These are phyloP conservation scores for Pestalotiopsis sp. DNA, from an alignment of 2,329 filamentous ascomycete species.

Conservation along the genomic window DNA sequence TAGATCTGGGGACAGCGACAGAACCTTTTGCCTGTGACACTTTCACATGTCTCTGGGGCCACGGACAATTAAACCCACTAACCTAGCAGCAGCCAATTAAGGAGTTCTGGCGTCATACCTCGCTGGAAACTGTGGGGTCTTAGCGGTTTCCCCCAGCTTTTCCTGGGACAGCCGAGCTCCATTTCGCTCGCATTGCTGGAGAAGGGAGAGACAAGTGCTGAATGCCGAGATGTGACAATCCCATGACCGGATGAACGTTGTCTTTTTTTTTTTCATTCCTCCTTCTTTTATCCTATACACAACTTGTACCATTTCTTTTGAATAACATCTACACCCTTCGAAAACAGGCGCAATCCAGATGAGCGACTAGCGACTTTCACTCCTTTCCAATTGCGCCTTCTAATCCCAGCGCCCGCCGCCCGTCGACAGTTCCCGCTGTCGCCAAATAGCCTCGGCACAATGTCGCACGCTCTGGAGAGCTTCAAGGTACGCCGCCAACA, in stretches of 20 bases:
- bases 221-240: constrained; percentile 10
- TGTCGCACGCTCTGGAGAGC: constrained; percentile 25
- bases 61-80: not conserved
- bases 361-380: constrained; percentile 1
- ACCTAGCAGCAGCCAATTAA: not conserved
- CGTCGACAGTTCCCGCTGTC: constrained; percentile 2
- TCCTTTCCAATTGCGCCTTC: not conserved
- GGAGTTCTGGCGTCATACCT: not conserved
- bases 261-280: not conserved
- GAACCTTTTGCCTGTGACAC: not conserved
- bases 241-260: not conserved
- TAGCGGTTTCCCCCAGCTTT: constrained; percentile 9
- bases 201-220: not conserved
- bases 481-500: constrained; percentile 13
- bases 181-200: not conserved
- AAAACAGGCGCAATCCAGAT: not conserved
- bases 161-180: constrained; percentile 1
- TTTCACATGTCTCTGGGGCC: not conserved
- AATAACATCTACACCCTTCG: not conserved
- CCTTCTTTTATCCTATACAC: not conserved
- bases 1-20: not conserved
- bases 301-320: not conserved
- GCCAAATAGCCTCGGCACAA: constrained; percentile 28
- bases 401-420: not conserved
- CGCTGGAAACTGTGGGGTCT: constrained; percentile 2